phyloP scores from a whole-genome alignment of 2,329 filamentous ascomycete species.

The Aspergillus felis region DNA sequence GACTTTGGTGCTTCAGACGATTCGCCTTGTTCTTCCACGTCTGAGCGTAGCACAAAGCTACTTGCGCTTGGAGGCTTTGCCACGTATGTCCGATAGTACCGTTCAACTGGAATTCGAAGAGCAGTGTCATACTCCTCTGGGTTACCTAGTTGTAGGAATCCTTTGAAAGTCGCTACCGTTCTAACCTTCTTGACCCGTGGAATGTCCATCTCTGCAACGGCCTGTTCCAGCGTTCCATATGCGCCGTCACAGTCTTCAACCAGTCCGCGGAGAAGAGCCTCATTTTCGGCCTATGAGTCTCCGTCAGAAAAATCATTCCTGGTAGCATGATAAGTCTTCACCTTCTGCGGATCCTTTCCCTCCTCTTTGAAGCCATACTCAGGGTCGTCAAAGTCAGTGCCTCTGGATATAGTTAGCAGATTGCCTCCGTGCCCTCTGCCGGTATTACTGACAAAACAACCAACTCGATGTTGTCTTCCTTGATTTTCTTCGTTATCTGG shows the following conservation, averaged over 20 bases:
- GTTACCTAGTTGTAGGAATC: constrained; percentile 75
- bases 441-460: constrained; percentile 63
- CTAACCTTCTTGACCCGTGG: constrained; percentile 73
- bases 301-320: neutral
- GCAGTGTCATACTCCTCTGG: constrained; percentile 68
- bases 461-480: constrained; percentile 71
- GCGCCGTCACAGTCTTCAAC: constrained; percentile 65
- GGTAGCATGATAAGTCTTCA: constrained; percentile 24
- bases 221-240: constrained; percentile 82
- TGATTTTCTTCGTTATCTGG: constrained; percentile 69
- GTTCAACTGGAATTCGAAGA: constrained; percentile 78
- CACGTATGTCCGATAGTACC: constrained; percentile 81
- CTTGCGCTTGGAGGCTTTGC: constrained; percentile 72
- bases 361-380: constrained; percentile 93
- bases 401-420: constrained; percentile 49
- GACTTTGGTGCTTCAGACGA: constrained; percentile 42
- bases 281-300: constrained; percentile 60
- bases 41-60: constrained; percentile 61
- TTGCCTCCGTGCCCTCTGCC: neutral
- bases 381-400: constrained; percentile 87
- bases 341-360: constrained; percentile 70
- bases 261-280: constrained; percentile 62
- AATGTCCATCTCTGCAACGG: constrained; percentile 71
- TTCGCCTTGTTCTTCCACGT: constrained; percentile 50
- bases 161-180: constrained; percentile 75